These are phyloP conservation scores for Ogataea methylovora DNA, from an alignment of 805 yeast species.

Conservation along the genomic window DNA sequence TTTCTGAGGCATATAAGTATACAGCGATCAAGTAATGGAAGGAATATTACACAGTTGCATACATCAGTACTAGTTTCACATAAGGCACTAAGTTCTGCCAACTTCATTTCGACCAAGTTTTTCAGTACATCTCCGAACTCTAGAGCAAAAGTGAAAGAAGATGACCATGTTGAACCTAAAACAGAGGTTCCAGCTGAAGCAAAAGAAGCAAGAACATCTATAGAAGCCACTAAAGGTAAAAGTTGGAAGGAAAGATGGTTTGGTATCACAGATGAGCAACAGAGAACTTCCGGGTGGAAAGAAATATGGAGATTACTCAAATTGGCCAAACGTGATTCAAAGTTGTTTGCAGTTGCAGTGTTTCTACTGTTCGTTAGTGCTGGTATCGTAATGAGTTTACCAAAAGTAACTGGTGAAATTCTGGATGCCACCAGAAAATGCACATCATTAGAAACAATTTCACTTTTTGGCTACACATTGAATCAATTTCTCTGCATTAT, in stretches of 20 bases:
- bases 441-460: constrained; percentile 15
- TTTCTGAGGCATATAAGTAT: no score
- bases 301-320: constrained; percentile 33
- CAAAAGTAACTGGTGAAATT: constrained; percentile 49
- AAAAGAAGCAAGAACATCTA: not conserved
- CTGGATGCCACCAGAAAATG: constrained; percentile 39
- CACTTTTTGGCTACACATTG: constrained; percentile 52
- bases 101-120: no score
- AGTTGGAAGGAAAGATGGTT: constrained; percentile 23
- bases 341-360: constrained; percentile 34
- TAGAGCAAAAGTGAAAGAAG: no score
- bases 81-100: no score
- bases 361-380: constrained; percentile 39
- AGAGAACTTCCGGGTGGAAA: constrained; percentile 24
- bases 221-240: not conserved
- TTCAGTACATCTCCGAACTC: no score
- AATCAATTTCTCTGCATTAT: constrained; percentile 54
- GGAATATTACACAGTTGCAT: no score
- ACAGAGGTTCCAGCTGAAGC: not conserved
- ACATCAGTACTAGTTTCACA: no score
- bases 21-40: no score
- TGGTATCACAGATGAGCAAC: constrained; percentile 24
- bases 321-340: constrained; percentile 38
- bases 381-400: constrained; percentile 42
- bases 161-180: not conserved